A percentile compares a stretch with the other conserved stretches of the same genome.
Conservation (phyloP, 1,139 yeast species). For the Taphrina sp. region DNA sequence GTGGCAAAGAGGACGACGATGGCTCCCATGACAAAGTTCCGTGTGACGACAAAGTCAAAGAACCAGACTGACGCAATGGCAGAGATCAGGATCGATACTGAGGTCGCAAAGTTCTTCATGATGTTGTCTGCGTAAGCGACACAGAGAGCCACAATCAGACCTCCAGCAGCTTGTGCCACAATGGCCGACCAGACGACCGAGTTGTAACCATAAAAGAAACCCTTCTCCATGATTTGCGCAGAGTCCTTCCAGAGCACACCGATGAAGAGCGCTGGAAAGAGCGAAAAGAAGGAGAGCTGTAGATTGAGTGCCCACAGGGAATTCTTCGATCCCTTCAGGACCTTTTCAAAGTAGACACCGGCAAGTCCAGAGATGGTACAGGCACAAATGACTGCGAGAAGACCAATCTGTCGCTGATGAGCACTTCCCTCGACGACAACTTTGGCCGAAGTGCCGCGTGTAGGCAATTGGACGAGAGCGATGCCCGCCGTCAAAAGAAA, state of each 20-base stretch:
- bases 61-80: constrained; percentile 47
- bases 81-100: constrained; percentile 47
- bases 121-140: constrained; percentile 50
- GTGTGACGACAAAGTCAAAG: constrained; percentile 45
- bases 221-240: constrained; percentile 42
- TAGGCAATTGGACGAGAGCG: constrained; percentile 48
- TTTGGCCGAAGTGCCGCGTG: constrained; percentile 25
- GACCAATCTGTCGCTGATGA: constrained; percentile 40
- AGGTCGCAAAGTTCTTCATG: constrained; percentile 49
- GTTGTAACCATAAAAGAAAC: constrained; percentile 49
- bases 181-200: constrained; percentile 47
- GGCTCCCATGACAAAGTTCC: constrained; percentile 46
- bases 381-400: constrained; percentile 47
- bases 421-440: neutral
- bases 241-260: constrained; percentile 47
- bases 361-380: constrained; percentile 48
- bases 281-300: constrained; percentile 47
- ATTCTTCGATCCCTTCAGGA: constrained; percentile 45
- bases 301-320: constrained; percentile 49
- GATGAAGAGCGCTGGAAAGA: constrained; percentile 47
- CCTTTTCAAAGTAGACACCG: constrained; percentile 50
- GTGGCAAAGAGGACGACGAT: constrained; percentile 47
- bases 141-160: constrained; percentile 48
- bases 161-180: constrained; percentile 48
- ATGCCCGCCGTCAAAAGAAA: constrained; percentile 47